A percentile compares a stretch with the other conserved stretches of the same genome.
phyloP scores from a whole-genome alignment of 1,139 yeast genomes.

The Candida glucosophila region DNA sequence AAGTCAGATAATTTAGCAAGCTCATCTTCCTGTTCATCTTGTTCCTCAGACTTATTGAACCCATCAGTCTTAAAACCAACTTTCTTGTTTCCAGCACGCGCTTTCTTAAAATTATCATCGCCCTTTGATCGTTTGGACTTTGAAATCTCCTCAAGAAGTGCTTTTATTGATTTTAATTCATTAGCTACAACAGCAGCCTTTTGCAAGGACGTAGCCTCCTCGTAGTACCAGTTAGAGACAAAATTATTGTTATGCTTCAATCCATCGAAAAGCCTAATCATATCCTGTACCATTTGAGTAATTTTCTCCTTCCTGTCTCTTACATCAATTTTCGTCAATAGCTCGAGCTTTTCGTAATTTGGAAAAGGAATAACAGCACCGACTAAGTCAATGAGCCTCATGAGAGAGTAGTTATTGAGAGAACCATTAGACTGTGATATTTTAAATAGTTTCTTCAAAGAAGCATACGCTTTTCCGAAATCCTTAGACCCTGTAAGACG shows the following conservation, averaged over 20 bases:
- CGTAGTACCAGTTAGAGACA: conserved; percentile 39
- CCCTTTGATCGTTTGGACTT: conserved; percentile 8
- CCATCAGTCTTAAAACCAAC: conserved; percentile 7
- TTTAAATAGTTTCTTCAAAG: conserved; percentile 25
- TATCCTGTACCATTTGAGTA: conserved; percentile 20
- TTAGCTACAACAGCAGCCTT: conserved; percentile 50
- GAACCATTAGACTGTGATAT: conserved; percentile 15
- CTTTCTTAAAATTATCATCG: conserved; percentile 3
- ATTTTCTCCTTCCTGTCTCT: conserved; percentile 26
- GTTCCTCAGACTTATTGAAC: conserved; percentile 17
- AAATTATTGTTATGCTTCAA: conserved; percentile 25
- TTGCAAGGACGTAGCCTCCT: conserved; percentile 45
- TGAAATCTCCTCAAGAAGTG: conserved; percentile 46
- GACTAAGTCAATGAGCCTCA: conserved; percentile 44
- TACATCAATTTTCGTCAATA: conserved; percentile 28
- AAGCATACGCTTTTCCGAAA: conserved; percentile 31
- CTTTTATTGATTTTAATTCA: conserved; percentile 50
- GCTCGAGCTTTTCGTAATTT: conserved; percentile 32
- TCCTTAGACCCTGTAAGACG: conserved; percentile 44
- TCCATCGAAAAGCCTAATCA: conserved; percentile 27
- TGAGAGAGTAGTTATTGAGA: conserved; percentile 20
- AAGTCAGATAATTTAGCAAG: conserved; percentile 36
- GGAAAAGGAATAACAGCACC: conserved; percentile 57
- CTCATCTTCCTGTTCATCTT: conserved; percentile 40
- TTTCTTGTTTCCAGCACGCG: conserved; percentile 4